Evolutionary conservation across 2,329 filamentous ascomycete species (phyloP).

Genomic region (Massarina eburnea): DNA sequence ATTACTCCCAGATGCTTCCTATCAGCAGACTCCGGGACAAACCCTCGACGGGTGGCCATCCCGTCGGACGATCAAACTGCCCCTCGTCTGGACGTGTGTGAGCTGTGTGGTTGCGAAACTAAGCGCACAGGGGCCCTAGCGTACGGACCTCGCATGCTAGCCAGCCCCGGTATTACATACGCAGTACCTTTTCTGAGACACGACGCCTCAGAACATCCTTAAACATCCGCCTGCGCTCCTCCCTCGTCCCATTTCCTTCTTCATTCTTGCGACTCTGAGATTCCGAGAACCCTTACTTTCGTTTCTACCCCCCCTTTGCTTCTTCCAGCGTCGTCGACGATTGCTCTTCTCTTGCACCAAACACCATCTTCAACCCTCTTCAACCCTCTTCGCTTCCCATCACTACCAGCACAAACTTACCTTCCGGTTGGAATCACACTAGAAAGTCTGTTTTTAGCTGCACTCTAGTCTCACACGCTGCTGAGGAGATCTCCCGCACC

Average conservation of each 20-base stretch:
- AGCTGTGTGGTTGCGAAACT: neutral
- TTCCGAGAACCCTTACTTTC: constrained; percentile 13
- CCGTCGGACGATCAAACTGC: constrained; percentile 3
- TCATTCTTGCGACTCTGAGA: neutral
- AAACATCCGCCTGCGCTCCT: constrained; percentile 2
- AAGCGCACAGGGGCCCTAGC: neutral
- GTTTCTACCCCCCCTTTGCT: constrained; percentile 9
- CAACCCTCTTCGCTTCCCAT: constrained; percentile 1
- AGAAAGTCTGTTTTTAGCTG: constrained; percentile 4
- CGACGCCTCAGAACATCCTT: neutral
- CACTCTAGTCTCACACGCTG: too few species aligned
- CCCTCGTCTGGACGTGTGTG: neutral
- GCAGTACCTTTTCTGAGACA: neutral
- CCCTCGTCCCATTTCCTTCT: constrained; percentile 1
- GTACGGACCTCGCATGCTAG: neutral
- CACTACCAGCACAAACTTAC: constrained; percentile 1
- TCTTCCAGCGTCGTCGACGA: constrained; percentile 1
- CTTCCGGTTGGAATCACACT: constrained; percentile 18
- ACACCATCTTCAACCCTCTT: too few species aligned
- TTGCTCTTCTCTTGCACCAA: constrained; percentile 7
- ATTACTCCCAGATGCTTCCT: too few species aligned
- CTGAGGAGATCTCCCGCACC: constrained; percentile 13
- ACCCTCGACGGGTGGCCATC: neutral
- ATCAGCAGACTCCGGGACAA: too few species aligned
- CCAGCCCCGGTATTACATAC: too few species aligned